Evolutionary conservation across 208 protist species (phyloP), one percentile per base, ranked within the genome.

Genomic region (Lotmaria passim): DNA sequence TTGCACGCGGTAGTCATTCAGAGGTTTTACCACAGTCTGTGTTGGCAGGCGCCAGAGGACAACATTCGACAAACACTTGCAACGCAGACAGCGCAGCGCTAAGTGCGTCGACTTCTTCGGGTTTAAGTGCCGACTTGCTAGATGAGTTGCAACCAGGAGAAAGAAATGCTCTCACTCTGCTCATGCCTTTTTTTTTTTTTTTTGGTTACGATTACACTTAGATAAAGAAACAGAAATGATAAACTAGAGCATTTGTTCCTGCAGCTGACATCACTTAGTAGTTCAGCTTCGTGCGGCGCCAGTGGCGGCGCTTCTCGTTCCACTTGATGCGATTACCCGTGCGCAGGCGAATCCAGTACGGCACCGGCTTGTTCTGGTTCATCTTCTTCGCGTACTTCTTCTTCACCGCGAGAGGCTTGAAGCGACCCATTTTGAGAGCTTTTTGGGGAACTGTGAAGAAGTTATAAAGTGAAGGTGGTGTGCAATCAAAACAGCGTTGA

Each of bases 271-370:
- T 38, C 44, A 58, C 39, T 87, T 93, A 96, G 72, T 87, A 96
- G 86, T 95, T 86, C 69, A 98, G 90, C 91, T 98, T 98, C 69
- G 93, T 97, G 85, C 95, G 93, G 78, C 93, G 91, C 95, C 95
- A 98, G 87, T 98, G 92, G 77, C 95, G 92, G 85, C 95, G 91
- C 90, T 98, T 98, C 77, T 94, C 89, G 81, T 98, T 98, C 86
- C 92, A 98, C 85, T 94, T 93, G 72, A 97, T 95, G 73, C 82
- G 86, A 74, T 96, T 97, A 53, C 87, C 93, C 23, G 92, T 97
- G 71, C 87, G 90, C 36, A 98, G 84, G 65, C 95, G 91, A 60
- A 97, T 93, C 88, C 89, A 98, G 83, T 96, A 97, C 48, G 95
- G 95, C 36, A 97, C 86, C 41, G 95, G 93, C 73, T 87, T 86